phyloP scores from a whole-genome alignment of 768 basidiomycete genomes.

The Sistotremastrum suecicum region DNA sequence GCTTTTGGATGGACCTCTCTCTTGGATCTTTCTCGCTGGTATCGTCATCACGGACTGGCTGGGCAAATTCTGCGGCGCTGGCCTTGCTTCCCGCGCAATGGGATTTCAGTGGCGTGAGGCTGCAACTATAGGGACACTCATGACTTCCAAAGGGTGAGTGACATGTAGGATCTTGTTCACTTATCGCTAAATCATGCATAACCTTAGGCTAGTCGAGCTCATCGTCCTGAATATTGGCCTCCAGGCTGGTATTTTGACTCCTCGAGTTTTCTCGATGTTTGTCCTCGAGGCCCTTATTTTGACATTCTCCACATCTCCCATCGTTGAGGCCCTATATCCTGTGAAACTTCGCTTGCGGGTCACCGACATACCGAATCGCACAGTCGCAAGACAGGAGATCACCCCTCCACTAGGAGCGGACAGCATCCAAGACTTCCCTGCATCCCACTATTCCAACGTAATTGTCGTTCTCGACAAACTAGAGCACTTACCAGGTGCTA shows the following conservation, averaged over 20 bases:
- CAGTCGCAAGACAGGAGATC: too few species aligned
- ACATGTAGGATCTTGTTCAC: conserved; percentile 1
- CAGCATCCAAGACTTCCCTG: too few species aligned
- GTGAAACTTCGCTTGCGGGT: not conserved
- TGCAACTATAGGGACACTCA: conserved; percentile 27
- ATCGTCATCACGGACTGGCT: conserved; percentile 25
- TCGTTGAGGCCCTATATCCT: conserved; percentile 29
- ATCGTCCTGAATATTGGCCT: conserved; percentile 37
- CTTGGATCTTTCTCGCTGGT: conserved; percentile 29
- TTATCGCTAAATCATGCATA: not conserved
- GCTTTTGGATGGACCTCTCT: conserved; percentile 23
- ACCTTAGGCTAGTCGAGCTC: conserved; percentile 20
- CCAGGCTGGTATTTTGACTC: conserved; percentile 9
- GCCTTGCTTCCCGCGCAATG: conserved; percentile 17
- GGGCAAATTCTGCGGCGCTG: conserved; percentile 31
- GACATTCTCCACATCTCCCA: conserved; percentile 28
- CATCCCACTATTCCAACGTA: conserved; percentile 26
- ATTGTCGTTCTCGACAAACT: conserved; percentile 79
- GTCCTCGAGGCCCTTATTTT: conserved; percentile 22
- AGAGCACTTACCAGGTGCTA: conserved; percentile 79
- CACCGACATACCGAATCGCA: too few species aligned
- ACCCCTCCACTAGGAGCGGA: too few species aligned
- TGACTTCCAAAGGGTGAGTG: conserved; percentile 27
- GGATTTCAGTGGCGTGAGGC: conserved; percentile 24
- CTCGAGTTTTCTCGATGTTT: conserved; percentile 27